phyloP scores from a whole-genome alignment of 1,139 yeast species.

The Protomyces lactucae-debilis region DNA sequence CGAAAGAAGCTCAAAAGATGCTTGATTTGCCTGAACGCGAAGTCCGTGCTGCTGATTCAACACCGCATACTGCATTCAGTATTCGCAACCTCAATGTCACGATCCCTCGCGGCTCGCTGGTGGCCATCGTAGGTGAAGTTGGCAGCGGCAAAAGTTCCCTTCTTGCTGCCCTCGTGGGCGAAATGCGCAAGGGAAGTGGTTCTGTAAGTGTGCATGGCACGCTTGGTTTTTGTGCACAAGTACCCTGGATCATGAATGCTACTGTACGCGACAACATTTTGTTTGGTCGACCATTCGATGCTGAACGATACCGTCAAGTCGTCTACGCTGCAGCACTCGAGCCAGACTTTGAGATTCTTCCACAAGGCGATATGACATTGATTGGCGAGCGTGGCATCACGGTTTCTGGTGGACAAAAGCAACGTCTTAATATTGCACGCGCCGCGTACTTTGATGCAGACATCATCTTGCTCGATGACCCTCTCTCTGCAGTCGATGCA shows the following conservation, averaged over 20 bases:
- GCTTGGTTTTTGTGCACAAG: slow-evolving; percentile 44
- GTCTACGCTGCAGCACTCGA: slow-evolving; percentile 61
- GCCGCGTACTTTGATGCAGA: slow-evolving; percentile 70
- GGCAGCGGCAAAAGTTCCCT: slow-evolving; percentile 70
- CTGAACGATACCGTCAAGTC: slow-evolving; percentile 52
- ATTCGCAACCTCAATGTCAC: slow-evolving; percentile 46
- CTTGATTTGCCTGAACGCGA: background rate
- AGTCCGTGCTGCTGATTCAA: background rate
- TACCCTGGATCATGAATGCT: slow-evolving; percentile 84
- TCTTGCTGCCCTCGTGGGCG: slow-evolving; percentile 57
- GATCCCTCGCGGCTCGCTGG: slow-evolving; percentile 54
- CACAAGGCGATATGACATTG: slow-evolving; percentile 81
- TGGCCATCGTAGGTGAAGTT: slow-evolving; percentile 64
- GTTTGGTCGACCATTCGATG: slow-evolving; percentile 61
- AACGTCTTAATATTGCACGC: slow-evolving; percentile 76
- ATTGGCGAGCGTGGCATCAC: slow-evolving; percentile 93
- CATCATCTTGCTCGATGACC: slow-evolving; percentile 73
- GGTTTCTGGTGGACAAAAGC: slow-evolving; percentile 89
- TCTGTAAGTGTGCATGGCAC: slow-evolving; percentile 43
- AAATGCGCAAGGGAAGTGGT: slow-evolving; percentile 53
- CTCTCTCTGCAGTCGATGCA: slow-evolving; percentile 86
- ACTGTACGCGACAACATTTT: slow-evolving; percentile 69
- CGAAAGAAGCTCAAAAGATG: background rate
- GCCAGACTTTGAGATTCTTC: slow-evolving; percentile 63
- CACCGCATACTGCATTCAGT: slow-evolving; percentile 38